Base-by-base conservation (phyloP, 78 protist species). In the Dictyostelium citrinum region DNA sequence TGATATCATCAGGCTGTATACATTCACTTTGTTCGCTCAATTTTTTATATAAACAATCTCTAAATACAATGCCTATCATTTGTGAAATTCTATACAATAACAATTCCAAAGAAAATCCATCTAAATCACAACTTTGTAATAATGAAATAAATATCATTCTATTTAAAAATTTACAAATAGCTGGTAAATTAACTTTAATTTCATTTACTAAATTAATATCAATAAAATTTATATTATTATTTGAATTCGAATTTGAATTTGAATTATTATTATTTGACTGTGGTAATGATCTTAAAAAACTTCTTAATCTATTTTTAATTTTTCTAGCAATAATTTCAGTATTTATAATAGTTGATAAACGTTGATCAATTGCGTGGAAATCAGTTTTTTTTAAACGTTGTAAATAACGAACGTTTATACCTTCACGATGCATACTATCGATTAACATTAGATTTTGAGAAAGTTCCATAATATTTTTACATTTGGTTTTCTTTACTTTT, bases 361-460 rank as follows among this genome's bases (percentile, higher is more conserved):
- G 84, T 20, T 22, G 71, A 39, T 91, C 95, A 4, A 91, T n/a
- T 5, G 81, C 82, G 49, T 35, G 60, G 3, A 78, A 29, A 51
- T 91, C 95, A 3, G 91, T 77, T 43, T 46, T 77, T 29, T 91
- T 91, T 24, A 91, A 51, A 17, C 76, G 31, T 24, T 51, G 51
- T 16, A 91, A 83, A 39, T 91, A 91, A 43, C 95, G n/a, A 20
- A 74, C 81, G 46, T 91, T 91, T 67, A 91, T 91, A 33, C 95
- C 95, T 29, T 91, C 95, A 31, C 95, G 33, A 46, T 91, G 95
- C 86, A 91, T 91, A 24, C 79, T 64, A 17, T 91, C 95, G 17
- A 91, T 55, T 71, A 91, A 80, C 31, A 60, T 41, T 20, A 91
- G 3, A 14, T 46, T 71, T 14, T 49, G 61, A 6, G 84, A 29